phyloP scores from a whole-genome alignment of 169 alveolate species.

The Plasmodium coatneyi region DNA sequence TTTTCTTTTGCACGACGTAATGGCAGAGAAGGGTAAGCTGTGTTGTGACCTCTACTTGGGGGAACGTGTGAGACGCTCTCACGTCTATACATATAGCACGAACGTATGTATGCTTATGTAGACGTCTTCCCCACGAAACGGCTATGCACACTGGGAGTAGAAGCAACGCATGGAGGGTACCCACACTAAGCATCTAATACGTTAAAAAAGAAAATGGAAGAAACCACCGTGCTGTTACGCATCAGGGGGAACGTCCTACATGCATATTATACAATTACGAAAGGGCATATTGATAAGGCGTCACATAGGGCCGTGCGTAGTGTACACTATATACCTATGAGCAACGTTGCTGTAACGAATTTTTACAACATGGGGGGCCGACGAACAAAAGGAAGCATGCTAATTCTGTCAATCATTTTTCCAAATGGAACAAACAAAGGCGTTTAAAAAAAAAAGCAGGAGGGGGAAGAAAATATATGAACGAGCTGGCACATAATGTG shows the following conservation, averaged over 20 bases:
- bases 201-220: not conserved
- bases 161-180: not conserved
- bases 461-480: not conserved
- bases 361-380: not conserved
- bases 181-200: not conserved
- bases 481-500: not conserved
- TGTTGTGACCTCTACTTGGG: not conserved
- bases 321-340: not conserved
- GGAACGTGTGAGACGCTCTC: not conserved
- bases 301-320: not conserved
- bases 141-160: not conserved
- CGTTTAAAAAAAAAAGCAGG: not conserved
- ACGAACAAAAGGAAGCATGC: not conserved
- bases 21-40: not conserved
- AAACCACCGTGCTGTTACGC: not conserved
- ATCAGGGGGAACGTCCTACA: not conserved
- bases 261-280: not conserved
- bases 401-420: not conserved
- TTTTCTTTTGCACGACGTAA: not conserved
- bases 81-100: not conserved
- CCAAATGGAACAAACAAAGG: not conserved
- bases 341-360: not conserved
- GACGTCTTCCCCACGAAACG: not conserved
- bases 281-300: not conserved
- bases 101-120: not conserved